Evolutionary conservation across 179 eudicot species (phyloP), one percentile per base, ranked within the genome.

Genomic region (Heliamphora pulchella): DNA sequence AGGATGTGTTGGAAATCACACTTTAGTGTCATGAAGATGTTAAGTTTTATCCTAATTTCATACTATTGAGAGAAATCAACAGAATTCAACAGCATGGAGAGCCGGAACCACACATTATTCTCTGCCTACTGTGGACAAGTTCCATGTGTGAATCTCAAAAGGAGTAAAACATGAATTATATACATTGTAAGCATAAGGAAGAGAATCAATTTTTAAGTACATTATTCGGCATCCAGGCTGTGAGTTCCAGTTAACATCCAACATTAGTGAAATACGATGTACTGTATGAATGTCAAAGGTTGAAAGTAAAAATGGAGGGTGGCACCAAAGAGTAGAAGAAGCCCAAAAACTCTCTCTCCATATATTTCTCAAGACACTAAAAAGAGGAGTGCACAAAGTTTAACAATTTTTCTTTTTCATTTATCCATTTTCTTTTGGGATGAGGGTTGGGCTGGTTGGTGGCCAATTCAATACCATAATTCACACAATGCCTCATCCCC

Each of bases 341-440:
- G 2, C 6, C 59, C 59, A 72, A 20, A 50, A 72, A 2, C 20
- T 18, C n/a, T 7, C 43, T 72, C 13, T 10, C n/a, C n/a, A 47
- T n/a, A 69, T 69, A 44, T 48, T 67, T 71, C 39, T 17, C 57
- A 0, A 71, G 31, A 47, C 47, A 41, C 2, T 15, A 13, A 43
- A 43, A 14, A 69, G 41, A 44, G 13, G 44, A 69, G 0, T 44
- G 20, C 51, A 3, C 18, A 46, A 43, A 69, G 18, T 63, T 61
- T 2, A 61, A 9, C 20, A 15, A 15, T 63, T 63, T 63, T 9
- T 20, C 15, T 5, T 5, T 63, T 18, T 5, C 8, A 9, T 63
- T 63, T 59, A n/a, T 63, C 10, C 67, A 63, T 63, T 63, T 63
- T 63, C 67, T 63, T 63, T 63, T n/a, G 67, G 67, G 39, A 2